These are phyloP conservation scores for Ananas comosus DNA, from an alignment of 176 grass and related monocot species.

Conservation along the genomic window DNA sequence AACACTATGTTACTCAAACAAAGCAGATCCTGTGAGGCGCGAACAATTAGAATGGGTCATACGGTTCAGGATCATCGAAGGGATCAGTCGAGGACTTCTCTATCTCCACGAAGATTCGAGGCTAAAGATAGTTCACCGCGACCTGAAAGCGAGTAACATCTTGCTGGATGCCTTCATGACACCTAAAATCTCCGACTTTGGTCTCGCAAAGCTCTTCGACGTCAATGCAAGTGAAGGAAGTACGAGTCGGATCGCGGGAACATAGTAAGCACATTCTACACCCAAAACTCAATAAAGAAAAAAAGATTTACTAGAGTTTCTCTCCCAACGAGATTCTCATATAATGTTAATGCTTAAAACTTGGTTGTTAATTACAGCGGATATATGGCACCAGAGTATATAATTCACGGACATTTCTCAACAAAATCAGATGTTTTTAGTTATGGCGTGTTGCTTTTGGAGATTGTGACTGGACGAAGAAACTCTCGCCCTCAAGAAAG, in stretches of 20 bases:
- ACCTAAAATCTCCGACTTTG: constrained; percentile 62
- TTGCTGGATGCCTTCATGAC: constrained; percentile 43
- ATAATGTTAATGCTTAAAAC: neutral
- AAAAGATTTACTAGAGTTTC: neutral
- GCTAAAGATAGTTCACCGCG: constrained; percentile 38
- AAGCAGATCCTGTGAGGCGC: constrained; percentile 21
- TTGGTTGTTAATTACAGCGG: constrained; percentile 23
- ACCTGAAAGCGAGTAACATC: constrained; percentile 47
- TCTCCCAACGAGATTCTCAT: neutral
- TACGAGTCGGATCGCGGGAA: constrained; percentile 41
- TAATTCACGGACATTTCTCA: constrained; percentile 31
- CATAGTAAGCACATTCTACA: constrained; percentile 8
- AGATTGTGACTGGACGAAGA: constrained; percentile 36
- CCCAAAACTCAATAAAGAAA: no score
- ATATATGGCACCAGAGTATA: constrained; percentile 65
- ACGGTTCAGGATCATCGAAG: constrained; percentile 43
- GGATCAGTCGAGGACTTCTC: constrained; percentile 37
- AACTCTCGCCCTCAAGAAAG: constrained; percentile 2
- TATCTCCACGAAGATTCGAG: constrained; percentile 62
- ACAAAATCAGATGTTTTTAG: constrained; percentile 56
- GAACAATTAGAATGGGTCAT: constrained; percentile 21
- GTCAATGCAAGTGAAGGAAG: constrained; percentile 17
- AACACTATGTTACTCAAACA: neutral
- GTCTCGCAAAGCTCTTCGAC: constrained; percentile 42
- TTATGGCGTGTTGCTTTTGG: constrained; percentile 39